Percentiles rank a stretch among this genome's conserved stretches.
These are phyloP conservation scores for Acer campestre DNA, from an alignment of 345 rosid genomes.

Conservation along the genomic window DNA sequence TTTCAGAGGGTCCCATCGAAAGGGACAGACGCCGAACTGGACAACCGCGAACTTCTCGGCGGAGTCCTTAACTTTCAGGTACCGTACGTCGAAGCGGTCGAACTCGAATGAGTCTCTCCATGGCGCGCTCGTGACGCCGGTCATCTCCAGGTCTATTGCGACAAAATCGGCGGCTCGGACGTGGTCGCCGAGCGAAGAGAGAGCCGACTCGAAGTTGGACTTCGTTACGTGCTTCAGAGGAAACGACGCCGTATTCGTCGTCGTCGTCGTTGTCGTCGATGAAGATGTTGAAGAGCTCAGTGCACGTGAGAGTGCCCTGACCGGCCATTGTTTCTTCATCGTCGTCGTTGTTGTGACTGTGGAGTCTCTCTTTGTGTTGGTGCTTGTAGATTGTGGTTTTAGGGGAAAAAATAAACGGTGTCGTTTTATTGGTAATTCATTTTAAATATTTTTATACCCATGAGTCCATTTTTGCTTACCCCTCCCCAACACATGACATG, in stretches of 20 bases:
- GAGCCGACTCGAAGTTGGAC: constrained; percentile 74
- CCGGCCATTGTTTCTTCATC: no score
- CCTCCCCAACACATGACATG: no score
- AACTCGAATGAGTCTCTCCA: constrained; percentile 89
- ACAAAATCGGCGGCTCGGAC: constrained; percentile 83
- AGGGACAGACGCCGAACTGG: constrained; percentile 95
- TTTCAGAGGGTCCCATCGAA: constrained; percentile 77
- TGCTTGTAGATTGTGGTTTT: no score
- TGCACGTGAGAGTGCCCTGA: constrained; percentile 36
- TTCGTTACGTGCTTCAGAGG: constrained; percentile 76
- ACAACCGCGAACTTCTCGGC: constrained; percentile 94
- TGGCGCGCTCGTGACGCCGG: constrained; percentile 81
- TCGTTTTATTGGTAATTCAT: no score
- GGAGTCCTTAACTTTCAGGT: constrained; percentile 92
- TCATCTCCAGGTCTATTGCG: constrained; percentile 96
- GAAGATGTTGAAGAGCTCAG: constrained; percentile 25
- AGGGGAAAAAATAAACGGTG: no score
- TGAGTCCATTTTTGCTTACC: no score
- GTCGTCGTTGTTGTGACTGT: no score
- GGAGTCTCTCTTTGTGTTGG: no score
- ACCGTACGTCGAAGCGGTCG: constrained; percentile 74
- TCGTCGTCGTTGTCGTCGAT: background rate
- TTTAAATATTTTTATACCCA: no score
- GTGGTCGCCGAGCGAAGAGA: constrained; percentile 54
- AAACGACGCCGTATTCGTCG: constrained; percentile 38